Base-by-base conservation (phyloP, 768 basidiomycete species). In the Phanerochaete sordida region DNA sequence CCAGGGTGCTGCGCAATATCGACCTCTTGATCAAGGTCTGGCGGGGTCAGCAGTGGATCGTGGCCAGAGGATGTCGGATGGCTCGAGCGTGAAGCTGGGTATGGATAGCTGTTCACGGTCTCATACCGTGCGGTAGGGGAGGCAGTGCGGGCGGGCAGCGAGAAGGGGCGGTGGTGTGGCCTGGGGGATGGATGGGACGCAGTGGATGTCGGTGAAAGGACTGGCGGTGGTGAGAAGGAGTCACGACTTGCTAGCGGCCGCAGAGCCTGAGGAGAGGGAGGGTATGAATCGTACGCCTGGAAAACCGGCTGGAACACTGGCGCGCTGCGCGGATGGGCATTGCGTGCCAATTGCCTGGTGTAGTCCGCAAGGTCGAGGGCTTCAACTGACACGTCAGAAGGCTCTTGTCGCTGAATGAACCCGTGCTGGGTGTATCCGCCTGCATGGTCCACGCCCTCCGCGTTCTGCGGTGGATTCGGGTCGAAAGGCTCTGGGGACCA, bases 311-410 rank as follows among this genome's bases (percentile, higher is more conserved):
- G 65, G 50, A 67, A 68, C 2, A 56, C 57, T 3, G 66, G 62
- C n/a, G 65, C 65, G 16, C 63, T 58, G 44, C 67, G 60, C 43
- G 55, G 61, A 62, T 60, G 65, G 44, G 55, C 72, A 64, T 48
- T 77, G 70, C 33, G 72, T 56, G 43, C 73, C 24, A 87, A 75
- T 21, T 82, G 83, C 61, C 69, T 73, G 7, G 86, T 77, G 71
- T 88, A 90, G 69, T 88, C 88, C 31, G 87, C 87, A 24, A 90
- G 77, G 72, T 90, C 88, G 57, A 88, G 78, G 2, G 87, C 86
- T 68, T 89, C 87, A 1, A 88, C 79, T 57, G 86, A 87, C 27
- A 78, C 79, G 59, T 88, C 87, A 6, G 86, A 86, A 3, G 80
- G 73, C 60, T 87, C 83, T 61, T 81, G 65, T 37, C 65, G 65